A percentile compares a stretch with the other conserved stretches of the same genome.
phyloP scores from a whole-genome alignment of 2,329 filamentous ascomycete genomes.

The Colletotrichum viniferum region DNA sequence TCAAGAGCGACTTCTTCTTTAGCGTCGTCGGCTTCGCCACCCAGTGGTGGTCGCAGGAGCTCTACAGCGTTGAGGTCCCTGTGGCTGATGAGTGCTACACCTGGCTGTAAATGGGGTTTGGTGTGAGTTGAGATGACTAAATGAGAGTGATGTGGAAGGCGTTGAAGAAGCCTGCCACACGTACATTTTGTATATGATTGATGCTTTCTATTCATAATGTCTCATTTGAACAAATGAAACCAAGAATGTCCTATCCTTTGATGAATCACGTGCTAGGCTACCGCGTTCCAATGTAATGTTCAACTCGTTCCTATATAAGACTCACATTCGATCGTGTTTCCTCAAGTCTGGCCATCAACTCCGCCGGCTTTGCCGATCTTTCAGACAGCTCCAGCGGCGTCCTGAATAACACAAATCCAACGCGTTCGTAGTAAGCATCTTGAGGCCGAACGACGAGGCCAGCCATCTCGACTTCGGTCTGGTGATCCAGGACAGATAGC shows the following conservation, averaged over 20 bases:
- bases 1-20: conserved; percentile 30
- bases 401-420: rapidly evolving
- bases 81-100: conserved; percentile 31
- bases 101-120: conserved; percentile 13
- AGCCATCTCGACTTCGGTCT: rapidly evolving
- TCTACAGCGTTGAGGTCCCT: conserved; percentile 29
- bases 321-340: rapidly evolving
- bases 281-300: rapidly evolving
- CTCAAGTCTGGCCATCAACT: background rate
- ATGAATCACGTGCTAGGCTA: too few species aligned
- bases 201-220: background rate
- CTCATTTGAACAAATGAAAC: background rate
- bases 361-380: rapidly evolving
- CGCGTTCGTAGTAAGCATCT: background rate
- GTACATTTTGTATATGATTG: background rate
- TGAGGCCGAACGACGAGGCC: background rate
- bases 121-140: background rate
- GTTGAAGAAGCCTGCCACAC: background rate
- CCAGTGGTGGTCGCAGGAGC: conserved; percentile 27
- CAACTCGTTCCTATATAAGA: background rate
- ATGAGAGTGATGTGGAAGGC: background rate
- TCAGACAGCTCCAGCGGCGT: rapidly evolving
- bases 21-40: conserved; percentile 28
- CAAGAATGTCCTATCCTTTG: background rate
- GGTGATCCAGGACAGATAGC: rapidly evolving